Evolutionary conservation across 2,329 filamentous ascomycete species (phyloP), one percentile per base, ranked within the genome.

Genomic region (Ceratocystis smalleyi): DNA sequence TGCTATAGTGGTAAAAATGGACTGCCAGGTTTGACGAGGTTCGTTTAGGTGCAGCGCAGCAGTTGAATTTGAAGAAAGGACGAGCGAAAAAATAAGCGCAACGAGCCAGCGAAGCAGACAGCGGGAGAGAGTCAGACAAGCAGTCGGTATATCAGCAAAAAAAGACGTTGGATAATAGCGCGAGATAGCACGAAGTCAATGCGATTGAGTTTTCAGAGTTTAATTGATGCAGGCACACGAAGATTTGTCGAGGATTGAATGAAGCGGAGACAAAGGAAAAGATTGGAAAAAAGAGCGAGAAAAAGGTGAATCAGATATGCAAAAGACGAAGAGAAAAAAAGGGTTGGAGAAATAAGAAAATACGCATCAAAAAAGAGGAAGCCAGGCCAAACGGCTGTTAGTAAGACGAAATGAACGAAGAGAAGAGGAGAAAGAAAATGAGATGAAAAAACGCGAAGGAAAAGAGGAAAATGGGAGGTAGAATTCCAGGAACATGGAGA

Each of bases 71-170:
- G 17, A 49, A 24, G 8, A n/a, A 24, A 57, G 54, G 19, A 57
- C 15, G 32, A 30, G 19, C 15, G 32, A 45, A n/a, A 27, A 27
- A 30, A 30, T 10, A 27, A 51, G 19, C 47, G 59, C 54, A 57
- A 63, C 27, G 51, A 59, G 49, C 60, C 51, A 65, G 60, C 64
- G 59, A 59, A 64, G 35, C 62, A 66, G 47, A 49, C 12, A 22
- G 24, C 47, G 24, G 47, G 22, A 51, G 47, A 40, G 35, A 40
- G 35, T 40, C 35, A 40, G 35, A 40, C 35, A 40, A 15, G 35
- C 35, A 40, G 35, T 40, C 35, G 15, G 35, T 40, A 40, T 40
- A 40, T 40, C 35, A 40, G 35, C n/a, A 40, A 40, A 40, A 40
- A 40, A 15, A 15, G 12, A 4, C 2, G 35, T 40, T 51, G 47